Evolutionary conservation across 1,284 basidiomycete genomes (phyloP).

Genomic region (Cutaneotrichosporon sp.): DNA sequence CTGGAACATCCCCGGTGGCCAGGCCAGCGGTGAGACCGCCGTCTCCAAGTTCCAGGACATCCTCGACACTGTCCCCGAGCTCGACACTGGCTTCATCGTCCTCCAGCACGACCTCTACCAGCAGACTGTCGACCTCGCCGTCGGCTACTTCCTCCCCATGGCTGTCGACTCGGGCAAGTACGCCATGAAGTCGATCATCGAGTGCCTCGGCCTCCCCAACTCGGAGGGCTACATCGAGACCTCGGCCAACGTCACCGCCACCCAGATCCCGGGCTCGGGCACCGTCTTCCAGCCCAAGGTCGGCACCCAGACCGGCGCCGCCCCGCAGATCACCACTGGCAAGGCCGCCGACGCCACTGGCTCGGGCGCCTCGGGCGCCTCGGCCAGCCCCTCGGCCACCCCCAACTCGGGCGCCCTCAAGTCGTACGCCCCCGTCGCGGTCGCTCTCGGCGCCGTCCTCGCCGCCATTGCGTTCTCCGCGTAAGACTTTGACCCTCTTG

Average conservation of each 20-base stretch:
- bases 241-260: slow-evolving; percentile 46
- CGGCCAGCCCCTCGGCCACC: slow-evolving; percentile 6
- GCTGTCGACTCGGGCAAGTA: slow-evolving; percentile 63
- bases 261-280: slow-evolving; percentile 29
- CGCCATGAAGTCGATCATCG: slow-evolving; percentile 60
- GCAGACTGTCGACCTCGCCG: slow-evolving; percentile 82
- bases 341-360: not conserved
- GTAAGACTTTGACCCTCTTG: not conserved
- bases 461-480: slow-evolving; percentile 10
- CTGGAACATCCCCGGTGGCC: slow-evolving; percentile 77
- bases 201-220: slow-evolving; percentile 61
- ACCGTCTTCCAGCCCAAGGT: slow-evolving; percentile 38
- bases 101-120: slow-evolving; percentile 84
- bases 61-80: slow-evolving; percentile 46
- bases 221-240: slow-evolving; percentile 55
- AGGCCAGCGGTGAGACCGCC: slow-evolving; percentile 64
- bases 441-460: slow-evolving; percentile 6
- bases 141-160: slow-evolving; percentile 77
- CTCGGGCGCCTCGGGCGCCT: not conserved
- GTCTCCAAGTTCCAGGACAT: slow-evolving; percentile 56
- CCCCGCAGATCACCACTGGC: slow-evolving; percentile 23
- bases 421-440: not conserved
- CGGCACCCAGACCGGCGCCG: slow-evolving; percentile 37
- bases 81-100: slow-evolving; percentile 74
- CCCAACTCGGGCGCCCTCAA: slow-evolving; percentile 8